Evolutionary conservation across 768 basidiomycete genomes (phyloP).

Genomic region (Tricholoma matsutake): DNA sequence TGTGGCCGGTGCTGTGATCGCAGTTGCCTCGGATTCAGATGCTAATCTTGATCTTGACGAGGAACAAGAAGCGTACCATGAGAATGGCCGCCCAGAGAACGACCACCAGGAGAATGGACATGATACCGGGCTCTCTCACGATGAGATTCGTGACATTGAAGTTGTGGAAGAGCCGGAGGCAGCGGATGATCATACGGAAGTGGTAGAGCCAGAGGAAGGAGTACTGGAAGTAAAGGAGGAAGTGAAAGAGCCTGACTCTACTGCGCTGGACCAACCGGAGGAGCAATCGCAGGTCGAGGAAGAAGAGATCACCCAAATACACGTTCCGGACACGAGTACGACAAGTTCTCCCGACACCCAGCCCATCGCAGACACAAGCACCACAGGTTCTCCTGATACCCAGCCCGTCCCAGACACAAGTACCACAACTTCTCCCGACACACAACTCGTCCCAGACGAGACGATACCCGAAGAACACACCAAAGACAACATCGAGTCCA

Average conservation of each 20-base stretch:
- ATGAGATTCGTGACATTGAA: not conserved
- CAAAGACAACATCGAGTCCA: slow-evolving; percentile 54
- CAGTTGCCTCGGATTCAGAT: not conserved
- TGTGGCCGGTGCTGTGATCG: not conserved
- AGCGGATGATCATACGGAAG: not conserved
- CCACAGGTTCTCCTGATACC: not conserved
- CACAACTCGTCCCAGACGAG: slow-evolving; percentile 13
- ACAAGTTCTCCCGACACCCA: slow-evolving; percentile 2
- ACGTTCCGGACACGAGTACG: not conserved
- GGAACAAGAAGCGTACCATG: slow-evolving; percentile 7
- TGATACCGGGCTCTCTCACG: not conserved
- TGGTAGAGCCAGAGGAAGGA: not conserved
- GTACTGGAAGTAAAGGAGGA: not conserved
- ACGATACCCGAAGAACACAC: slow-evolving; percentile 11
- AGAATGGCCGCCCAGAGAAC: slow-evolving; percentile 3
- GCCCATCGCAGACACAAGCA: slow-evolving; percentile 8
- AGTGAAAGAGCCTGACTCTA: not conserved
- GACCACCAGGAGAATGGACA: not conserved
- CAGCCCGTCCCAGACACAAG: slow-evolving; percentile 3
- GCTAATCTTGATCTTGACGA: slow-evolving; percentile 2
- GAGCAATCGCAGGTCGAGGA: not conserved
- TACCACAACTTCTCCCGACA: not conserved
- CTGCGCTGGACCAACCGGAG: not conserved
- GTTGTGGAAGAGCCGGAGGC: not conserved
- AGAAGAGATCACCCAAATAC: not conserved